Percentiles rank a stretch among this genome's conserved stretches.
Conservation (phyloP, 2,329 filamentous ascomycete species). For the Sarocladium strictum region DNA sequence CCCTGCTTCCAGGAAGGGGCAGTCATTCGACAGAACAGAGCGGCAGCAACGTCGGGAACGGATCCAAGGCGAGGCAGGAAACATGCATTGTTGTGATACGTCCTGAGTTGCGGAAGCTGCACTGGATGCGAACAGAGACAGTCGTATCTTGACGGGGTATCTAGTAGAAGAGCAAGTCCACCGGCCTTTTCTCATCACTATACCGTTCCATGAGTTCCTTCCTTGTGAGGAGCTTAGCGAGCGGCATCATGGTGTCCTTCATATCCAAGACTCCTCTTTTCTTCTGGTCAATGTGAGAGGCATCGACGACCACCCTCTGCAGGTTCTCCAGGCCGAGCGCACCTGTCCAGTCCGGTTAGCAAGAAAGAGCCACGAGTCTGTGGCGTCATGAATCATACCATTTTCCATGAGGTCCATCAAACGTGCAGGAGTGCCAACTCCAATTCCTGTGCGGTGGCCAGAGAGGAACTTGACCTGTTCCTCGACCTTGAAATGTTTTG, state of each 20-base stretch:
- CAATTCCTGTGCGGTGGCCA: conserved; percentile 68
- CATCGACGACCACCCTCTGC: conserved; percentile 79
- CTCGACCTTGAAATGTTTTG: conserved; percentile 94
- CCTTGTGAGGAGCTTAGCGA: conserved; percentile 67
- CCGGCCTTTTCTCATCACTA: conserved; percentile 46
- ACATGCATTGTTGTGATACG: no score
- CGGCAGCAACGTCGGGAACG: not conserved
- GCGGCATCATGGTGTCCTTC: conserved; percentile 81
- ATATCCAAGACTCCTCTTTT: conserved; percentile 92
- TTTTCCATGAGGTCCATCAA: conserved; percentile 77
- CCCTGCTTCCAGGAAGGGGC: not conserved
- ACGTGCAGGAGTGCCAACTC: conserved; percentile 81
- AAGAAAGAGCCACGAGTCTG: not conserved
- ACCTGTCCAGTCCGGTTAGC: conserved; percentile 30
- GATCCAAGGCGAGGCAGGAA: not conserved
- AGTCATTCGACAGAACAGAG: no score
- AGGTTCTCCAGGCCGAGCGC: conserved; percentile 66
- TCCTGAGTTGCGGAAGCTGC: no score
- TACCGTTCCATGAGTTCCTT: conserved; percentile 68
- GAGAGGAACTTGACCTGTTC: conserved; percentile 76
- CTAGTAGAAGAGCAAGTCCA: conserved; percentile 62
- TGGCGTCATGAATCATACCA: conserved; percentile 42
- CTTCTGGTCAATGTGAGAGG: conserved; percentile 90
- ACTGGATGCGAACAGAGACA: not conserved
- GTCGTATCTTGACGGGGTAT: conserved; percentile 16